These are phyloP conservation scores for Fusarium heterosporum DNA, from an alignment of 2,329 filamentous ascomycete species.

Conservation along the genomic window DNA sequence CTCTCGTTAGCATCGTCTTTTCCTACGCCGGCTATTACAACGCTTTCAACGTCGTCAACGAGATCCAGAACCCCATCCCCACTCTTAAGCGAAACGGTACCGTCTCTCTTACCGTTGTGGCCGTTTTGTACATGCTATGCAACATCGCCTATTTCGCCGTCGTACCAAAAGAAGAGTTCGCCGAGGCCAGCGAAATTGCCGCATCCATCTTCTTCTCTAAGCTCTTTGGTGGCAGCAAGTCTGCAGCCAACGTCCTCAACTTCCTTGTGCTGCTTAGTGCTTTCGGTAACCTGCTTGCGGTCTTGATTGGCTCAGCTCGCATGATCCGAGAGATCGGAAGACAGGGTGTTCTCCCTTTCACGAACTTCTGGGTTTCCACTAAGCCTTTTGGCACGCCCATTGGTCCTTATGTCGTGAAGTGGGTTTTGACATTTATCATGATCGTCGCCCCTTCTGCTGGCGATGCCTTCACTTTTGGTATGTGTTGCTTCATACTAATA, in stretches of 20 bases:
- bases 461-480: slow-evolving; percentile 72
- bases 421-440: slow-evolving; percentile 68
- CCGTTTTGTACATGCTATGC: slow-evolving; percentile 67
- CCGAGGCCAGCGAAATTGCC: slow-evolving; percentile 63
- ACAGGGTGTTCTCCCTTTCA: slow-evolving; percentile 71
- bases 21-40: slow-evolving; percentile 69
- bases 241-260: slow-evolving; percentile 65
- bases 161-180: slow-evolving; percentile 66
- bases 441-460: slow-evolving; percentile 70
- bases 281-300: slow-evolving; percentile 69
- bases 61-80: slow-evolving; percentile 70
- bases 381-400: slow-evolving; percentile 72
- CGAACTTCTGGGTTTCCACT: slow-evolving; percentile 71
- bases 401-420: slow-evolving; percentile 69
- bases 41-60: slow-evolving; percentile 71
- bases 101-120: slow-evolving; percentile 63
- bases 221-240: slow-evolving; percentile 63
- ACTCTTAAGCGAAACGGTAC: slow-evolving; percentile 64
- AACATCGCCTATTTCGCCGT: slow-evolving; percentile 72
- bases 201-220: slow-evolving; percentile 70
- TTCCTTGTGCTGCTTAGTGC: slow-evolving; percentile 67
- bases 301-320: slow-evolving; percentile 66
- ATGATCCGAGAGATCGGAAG: slow-evolving; percentile 70
- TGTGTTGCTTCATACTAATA: neutral
- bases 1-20: slow-evolving; percentile 69